These are phyloP conservation scores for Candida methanosorbosa DNA, from an alignment of 805 yeast genomes.

Conservation along the genomic window DNA sequence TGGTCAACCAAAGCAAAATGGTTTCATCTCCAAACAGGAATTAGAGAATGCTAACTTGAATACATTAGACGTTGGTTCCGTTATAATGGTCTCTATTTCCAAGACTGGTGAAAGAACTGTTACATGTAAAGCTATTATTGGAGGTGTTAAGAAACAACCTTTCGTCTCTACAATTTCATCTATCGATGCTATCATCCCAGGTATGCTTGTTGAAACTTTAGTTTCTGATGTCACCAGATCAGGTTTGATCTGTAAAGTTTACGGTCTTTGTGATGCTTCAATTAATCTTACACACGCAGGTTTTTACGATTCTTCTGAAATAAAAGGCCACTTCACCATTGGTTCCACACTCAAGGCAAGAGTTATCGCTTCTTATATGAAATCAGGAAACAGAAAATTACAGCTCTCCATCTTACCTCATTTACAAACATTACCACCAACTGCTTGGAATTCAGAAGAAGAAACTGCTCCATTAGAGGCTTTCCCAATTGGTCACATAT, in stretches of 20 bases:
- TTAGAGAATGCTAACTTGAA: conserved; percentile 31
- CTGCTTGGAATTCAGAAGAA: conserved; percentile 7
- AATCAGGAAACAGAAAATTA: conserved; percentile 45
- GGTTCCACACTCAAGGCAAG: conserved; percentile 68
- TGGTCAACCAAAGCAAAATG: conserved; percentile 49
- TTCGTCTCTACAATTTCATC: conserved; percentile 53
- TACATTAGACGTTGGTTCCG: conserved; percentile 49
- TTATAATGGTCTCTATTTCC: conserved; percentile 52
- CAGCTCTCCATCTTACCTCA: conserved; percentile 58
- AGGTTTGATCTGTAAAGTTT: conserved; percentile 67
- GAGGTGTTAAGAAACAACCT: conserved; percentile 38
- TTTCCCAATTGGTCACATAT: conserved; percentile 69
- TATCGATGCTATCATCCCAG: conserved; percentile 79
- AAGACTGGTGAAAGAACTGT: conserved; percentile 46
- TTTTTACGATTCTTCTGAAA: conserved; percentile 29
- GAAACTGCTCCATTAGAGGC: conserved; percentile 43
- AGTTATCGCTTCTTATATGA: conserved; percentile 47
- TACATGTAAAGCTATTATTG: conserved; percentile 41
- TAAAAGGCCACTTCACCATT: conserved; percentile 55
- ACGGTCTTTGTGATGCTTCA: conserved; percentile 69
- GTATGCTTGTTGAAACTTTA: conserved; percentile 67
- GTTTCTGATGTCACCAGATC: conserved; percentile 47
- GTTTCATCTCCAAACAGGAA: conserved; percentile 72
- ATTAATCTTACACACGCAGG: conserved; percentile 60
- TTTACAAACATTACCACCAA: conserved; percentile 27